Conservation (phyloP, 331 rosid genomes). For the Pyrus hybrid region DNA sequence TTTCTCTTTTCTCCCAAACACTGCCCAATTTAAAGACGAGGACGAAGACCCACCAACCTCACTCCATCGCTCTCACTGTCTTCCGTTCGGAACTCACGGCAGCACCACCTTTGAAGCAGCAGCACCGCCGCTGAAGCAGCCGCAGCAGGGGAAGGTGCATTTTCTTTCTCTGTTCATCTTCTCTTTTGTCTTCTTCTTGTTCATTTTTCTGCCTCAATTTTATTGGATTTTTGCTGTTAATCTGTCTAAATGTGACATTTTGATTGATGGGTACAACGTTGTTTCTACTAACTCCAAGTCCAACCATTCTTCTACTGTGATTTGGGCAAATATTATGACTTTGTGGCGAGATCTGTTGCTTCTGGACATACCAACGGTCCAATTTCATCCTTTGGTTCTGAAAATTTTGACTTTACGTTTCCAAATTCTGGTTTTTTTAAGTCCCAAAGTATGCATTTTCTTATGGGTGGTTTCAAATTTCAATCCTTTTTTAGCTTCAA, state of each 20-base stretch:
- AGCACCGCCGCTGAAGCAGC: background rate
- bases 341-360: background rate
- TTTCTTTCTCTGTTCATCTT: background rate
- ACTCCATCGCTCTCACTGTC: background rate
- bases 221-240: background rate
- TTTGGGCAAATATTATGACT: background rate
- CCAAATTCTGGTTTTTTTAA: background rate
- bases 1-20: background rate
- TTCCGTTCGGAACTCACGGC: background rate
- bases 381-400: background rate
- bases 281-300: background rate
- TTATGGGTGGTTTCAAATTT: background rate
- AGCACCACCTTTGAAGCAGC: background rate
- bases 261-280: background rate
- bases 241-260: background rate
- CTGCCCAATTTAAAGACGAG: slow-evolving; percentile 9
- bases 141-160: slow-evolving; percentile 13
- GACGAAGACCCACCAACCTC: background rate
- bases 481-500: background rate
- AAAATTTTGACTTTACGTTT: background rate
- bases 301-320: background rate
- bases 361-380: background rate
- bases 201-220: background rate
- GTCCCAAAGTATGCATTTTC: background rate
- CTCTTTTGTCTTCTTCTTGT: slow-evolving; percentile 1